These are phyloP conservation scores for Omphalea diandra DNA, from an alignment of 441 rosid species.

Conservation along the genomic window DNA sequence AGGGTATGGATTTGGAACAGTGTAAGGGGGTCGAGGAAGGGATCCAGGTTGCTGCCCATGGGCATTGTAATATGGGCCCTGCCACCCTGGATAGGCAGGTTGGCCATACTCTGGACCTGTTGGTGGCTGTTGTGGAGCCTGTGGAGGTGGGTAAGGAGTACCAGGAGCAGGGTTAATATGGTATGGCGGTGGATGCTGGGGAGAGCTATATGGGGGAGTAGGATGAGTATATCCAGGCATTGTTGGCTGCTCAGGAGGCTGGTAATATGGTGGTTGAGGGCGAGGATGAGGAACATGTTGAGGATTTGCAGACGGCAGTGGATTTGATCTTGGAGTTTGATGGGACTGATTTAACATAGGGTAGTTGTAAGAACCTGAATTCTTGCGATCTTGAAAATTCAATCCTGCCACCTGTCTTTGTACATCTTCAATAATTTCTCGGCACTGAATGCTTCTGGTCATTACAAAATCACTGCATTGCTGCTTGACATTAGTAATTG, in stretches of 20 bases:
- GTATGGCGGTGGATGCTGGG: constrained; percentile 60
- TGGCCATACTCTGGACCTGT: constrained; percentile 70
- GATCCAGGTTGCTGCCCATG: constrained; percentile 67
- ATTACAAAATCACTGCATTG: constrained; percentile 95
- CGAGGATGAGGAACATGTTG: constrained; percentile 47
- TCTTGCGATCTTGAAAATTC: constrained; percentile 79
- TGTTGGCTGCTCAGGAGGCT: constrained; percentile 67
- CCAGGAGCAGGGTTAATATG: constrained; percentile 45
- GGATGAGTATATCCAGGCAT: constrained; percentile 56
- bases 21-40: constrained; percentile 74
- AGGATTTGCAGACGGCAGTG: constrained; percentile 48
- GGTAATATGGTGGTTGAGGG: constrained; percentile 55
- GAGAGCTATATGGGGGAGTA: constrained; percentile 46
- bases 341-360: constrained; percentile 62
- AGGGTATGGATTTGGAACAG: constrained; percentile 65
- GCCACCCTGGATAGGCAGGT: constrained; percentile 92
- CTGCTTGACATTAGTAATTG: constrained; percentile 89
- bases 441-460: constrained; percentile 95
- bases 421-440: constrained; percentile 94
- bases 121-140: constrained; percentile 56
- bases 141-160: constrained; percentile 58
- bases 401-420: constrained; percentile 87
- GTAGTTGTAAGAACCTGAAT: constrained; percentile 50
- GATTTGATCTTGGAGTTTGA: constrained; percentile 46
- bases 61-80: constrained; percentile 75